phyloP scores from a whole-genome alignment of 192 early-diverging fungal species.

The Entomortierella lignicola region DNA sequence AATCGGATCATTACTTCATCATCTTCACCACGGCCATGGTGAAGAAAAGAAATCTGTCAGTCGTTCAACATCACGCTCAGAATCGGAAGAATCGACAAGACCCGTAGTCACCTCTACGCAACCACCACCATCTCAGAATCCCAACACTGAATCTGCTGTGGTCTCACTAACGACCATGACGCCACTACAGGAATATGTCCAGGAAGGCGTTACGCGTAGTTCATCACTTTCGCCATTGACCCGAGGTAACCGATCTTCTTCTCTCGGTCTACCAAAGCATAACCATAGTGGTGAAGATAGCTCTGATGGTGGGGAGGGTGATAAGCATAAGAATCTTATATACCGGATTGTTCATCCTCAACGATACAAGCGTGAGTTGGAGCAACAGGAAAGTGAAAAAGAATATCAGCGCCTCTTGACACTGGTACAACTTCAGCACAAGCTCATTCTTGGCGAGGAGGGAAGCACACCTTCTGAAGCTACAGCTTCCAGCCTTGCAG shows the following conservation, averaged over 20 bases:
- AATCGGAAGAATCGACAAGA: not conserved
- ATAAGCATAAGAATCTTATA: constrained; percentile 31
- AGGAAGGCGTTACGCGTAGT: not conserved
- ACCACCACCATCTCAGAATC: not conserved
- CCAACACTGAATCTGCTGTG: not conserved
- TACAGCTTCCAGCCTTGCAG: not conserved
- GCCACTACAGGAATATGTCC: not conserved
- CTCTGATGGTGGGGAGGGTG: not conserved
- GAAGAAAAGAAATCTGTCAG: not conserved
- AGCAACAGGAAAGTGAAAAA: constrained; percentile 21
- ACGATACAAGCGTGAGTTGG: constrained; percentile 46
- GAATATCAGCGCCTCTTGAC: constrained; percentile 33
- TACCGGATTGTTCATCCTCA: constrained; percentile 52
- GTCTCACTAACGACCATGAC: not conserved
- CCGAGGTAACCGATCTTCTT: constrained; percentile 24
- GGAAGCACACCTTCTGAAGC: too few relatives aligned
- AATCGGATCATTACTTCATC: constrained; percentile 32
- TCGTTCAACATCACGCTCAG: constrained; percentile 25
- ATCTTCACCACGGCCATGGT: constrained; percentile 9
- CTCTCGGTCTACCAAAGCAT: constrained; percentile 11
- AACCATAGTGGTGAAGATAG: not conserved
- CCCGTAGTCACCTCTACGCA: not conserved
- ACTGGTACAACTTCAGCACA: constrained; percentile 23
- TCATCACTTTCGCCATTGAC: constrained; percentile 11
- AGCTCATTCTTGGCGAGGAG: constrained; percentile 7